Evolutionary conservation across 2,329 filamentous ascomycete genomes (phyloP), one percentile per base, ranked within the genome.

Genomic region (Didymella glomerata): DNA sequence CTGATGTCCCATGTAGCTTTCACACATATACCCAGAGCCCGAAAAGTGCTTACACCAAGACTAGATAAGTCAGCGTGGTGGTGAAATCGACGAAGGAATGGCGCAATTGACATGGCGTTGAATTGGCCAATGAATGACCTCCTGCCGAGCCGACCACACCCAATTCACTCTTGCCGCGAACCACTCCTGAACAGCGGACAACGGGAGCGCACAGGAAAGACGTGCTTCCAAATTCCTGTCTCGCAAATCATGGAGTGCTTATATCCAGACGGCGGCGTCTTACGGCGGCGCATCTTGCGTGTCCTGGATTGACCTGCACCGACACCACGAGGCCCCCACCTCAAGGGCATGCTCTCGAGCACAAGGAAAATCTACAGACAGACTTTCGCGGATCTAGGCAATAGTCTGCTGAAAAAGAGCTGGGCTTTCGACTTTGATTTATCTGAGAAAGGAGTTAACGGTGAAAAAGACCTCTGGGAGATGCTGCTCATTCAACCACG

Each of bases 261-360:
- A 58, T 54, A 58, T 38, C 11, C 20, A n/a, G 25, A 14, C 24
- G 38, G 45, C 24, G 24, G 16, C 54, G 41, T 41, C 32, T 28
- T 10, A 10, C 10, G 7, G 27, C 27, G 13, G 30, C 13, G 30
- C 30, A 32, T 32, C 13, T 32, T 16, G 30, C 13, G 30, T 16
- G 13, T 16, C 24, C 22, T n/a, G 40, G 30, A 24, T 24, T 32
- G 32, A 47, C 41, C 32, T 53, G 14, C 41, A 41, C 25, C 18
- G 6, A 24, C 8, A 42, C 47, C 32, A 38, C 24, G 34, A 42
- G 36, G 36, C 18, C 38, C n/a, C 1, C n/a, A 9, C 30, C 28
- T 18, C 20, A 42, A 36, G 36, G 55, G 55, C 49, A 58, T 58
- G 55, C 55, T 58, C 27, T 53, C 49, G n/a, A 40, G 49, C 38